Conservation (phyloP, 768 basidiomycete genomes). For the Tricholoma sp. region DNA sequence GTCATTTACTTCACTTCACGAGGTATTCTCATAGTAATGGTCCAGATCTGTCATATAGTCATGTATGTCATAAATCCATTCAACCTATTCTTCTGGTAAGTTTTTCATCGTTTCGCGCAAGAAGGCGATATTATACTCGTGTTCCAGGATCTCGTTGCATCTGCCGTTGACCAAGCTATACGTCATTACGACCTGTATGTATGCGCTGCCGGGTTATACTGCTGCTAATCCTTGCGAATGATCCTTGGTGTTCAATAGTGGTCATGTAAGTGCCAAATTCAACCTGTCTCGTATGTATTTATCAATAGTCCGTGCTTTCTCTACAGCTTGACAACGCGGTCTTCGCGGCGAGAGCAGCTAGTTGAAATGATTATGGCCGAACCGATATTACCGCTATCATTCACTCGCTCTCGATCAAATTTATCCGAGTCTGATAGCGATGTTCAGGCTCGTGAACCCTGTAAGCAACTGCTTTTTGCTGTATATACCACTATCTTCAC, state of each 20-base stretch:
- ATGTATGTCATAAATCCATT: conserved; percentile 4
- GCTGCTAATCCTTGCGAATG: too few relatives aligned
- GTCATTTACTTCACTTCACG: too few relatives aligned
- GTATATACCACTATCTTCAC: too few relatives aligned
- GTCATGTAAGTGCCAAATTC: conserved; percentile 1
- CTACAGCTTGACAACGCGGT: background rate
- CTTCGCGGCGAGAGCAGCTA: too few relatives aligned
- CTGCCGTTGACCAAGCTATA: conserved; percentile 3
- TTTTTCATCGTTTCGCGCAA: background rate
- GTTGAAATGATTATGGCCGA: too few relatives aligned
- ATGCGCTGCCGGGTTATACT: too few relatives aligned
- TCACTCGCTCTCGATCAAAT: too few relatives aligned
- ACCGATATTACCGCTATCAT: too few relatives aligned
- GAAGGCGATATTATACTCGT: background rate
- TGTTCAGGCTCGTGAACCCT: too few relatives aligned
- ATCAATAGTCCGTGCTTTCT: too few relatives aligned
- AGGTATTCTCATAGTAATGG: conserved; percentile 3
- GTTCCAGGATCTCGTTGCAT: conserved; percentile 1
- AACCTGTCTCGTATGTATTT: background rate
- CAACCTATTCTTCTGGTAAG: conserved; percentile 3
- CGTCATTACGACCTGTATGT: conserved; percentile 3
- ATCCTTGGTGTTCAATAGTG: background rate
- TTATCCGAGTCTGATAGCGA: too few relatives aligned
- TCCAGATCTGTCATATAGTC: conserved; percentile 5
- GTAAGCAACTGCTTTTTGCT: too few relatives aligned